Evolutionary conservation across 169 alveolate genomes (phyloP).

Genomic region (Cytauxzoon felis): DNA sequence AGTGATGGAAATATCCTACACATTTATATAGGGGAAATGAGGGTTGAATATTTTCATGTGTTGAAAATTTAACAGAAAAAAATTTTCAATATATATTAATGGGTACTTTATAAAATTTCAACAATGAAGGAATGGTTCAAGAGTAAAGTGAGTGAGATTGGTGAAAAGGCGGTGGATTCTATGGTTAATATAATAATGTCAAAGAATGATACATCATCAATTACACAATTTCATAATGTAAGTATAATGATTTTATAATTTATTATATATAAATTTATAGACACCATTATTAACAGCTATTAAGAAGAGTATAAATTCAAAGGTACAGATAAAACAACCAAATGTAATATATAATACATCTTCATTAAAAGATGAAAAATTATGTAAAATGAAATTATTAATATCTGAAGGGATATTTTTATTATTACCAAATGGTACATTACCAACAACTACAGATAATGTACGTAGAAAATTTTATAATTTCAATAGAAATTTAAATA

Average conservation of each 20-base stretch:
- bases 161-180: slow-evolving; percentile 68
- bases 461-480: too few relatives aligned
- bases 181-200: slow-evolving; percentile 57
- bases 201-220: slow-evolving; percentile 42
- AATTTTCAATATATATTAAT: background rate
- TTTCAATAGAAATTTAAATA: too few relatives aligned
- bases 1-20: background rate
- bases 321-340: slow-evolving; percentile 45
- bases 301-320: slow-evolving; percentile 48
- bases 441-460: slow-evolving; percentile 10
- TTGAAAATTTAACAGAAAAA: background rate
- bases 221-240: slow-evolving; percentile 53
- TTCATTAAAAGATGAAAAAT: background rate
- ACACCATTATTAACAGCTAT: slow-evolving; percentile 57
- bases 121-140: slow-evolving; percentile 55
- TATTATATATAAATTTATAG: background rate
- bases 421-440: slow-evolving; percentile 15
- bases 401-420: slow-evolving; percentile 11
- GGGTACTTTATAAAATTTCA: background rate
- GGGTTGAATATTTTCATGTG: background rate
- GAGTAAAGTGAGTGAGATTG: slow-evolving; percentile 55
- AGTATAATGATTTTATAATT: background rate
- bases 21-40: background rate
- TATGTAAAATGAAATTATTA: slow-evolving; percentile 3
- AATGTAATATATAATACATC: slow-evolving; percentile 4